Evolutionary conservation across 164 flowering plant species (phyloP), one percentile per base, ranked within the genome.

Genomic region (Litsea cubeba): DNA sequence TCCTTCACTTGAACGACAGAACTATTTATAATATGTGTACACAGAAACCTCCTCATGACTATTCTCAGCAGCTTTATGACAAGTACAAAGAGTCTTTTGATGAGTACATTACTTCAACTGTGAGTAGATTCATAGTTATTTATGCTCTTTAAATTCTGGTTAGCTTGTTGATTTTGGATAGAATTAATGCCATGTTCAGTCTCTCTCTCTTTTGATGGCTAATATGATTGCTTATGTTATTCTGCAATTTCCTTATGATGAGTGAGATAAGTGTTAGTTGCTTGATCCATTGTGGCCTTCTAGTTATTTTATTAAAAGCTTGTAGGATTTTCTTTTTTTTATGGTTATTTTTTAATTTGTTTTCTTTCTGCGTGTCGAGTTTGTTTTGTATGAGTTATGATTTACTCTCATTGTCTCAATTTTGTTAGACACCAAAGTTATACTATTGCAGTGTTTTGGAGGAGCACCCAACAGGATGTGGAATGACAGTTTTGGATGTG

Each of bases 11-110:
- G 60, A 72, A 57, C 26, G 72, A 62, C 84, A 95, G 98, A 62
- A 93, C 98, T 40, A 93, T 91, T 20, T 91, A 91, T 66, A 91
- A 92, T 75, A 91, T 94, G 98, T 94, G 98, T 69, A 92, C 94
- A 5, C 98, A 94, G 72, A 92, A 94, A 77, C 92, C 97, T 2
- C 96, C 97, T 3, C 90, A 91, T 76, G 96, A 92, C 73, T 94
- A 91, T 81, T 91, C 98, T 17, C 94, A 92, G 64, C 93, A 94
- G 76, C 85, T 94, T 8, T 94, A 94, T 66, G 95, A 91, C 74
- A 90, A 87, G 50, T 94, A 94, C 76, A 72, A 76, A 30, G 93
- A 90, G 75, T 78, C 95, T n/a, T 90, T 94, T 75, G 90, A 88
- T 71, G 97, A 90, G 51, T 94, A 94, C 83, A 90, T 94, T 46